Percentiles rank a stretch among this genome's conserved stretches.
phyloP scores from a whole-genome alignment of 441 rosid species.

The Melastoma candidum region DNA sequence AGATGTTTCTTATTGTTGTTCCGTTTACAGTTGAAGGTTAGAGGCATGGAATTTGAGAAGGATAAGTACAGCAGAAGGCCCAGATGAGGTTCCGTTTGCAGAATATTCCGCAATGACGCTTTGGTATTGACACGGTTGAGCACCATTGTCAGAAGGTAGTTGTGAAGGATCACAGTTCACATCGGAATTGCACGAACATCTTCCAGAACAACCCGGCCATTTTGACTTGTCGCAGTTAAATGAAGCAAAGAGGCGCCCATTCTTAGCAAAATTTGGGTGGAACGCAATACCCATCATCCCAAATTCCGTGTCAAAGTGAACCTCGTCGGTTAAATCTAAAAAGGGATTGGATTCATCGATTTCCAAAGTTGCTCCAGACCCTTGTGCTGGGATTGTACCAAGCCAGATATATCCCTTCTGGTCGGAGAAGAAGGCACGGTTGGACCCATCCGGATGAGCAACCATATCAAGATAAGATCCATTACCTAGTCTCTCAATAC shows the following conservation, averaged over 20 bases:
- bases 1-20: too few species aligned
- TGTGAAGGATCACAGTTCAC: constrained; percentile 94
- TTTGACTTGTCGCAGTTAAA: constrained; percentile 82
- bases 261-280: constrained; percentile 81
- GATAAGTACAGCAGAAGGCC: constrained; percentile 54
- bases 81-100: constrained; percentile 42
- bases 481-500: constrained; percentile 86
- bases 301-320: constrained; percentile 47
- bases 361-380: constrained; percentile 53
- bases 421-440: constrained; percentile 77
- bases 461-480: constrained; percentile 79
- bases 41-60: not conserved
- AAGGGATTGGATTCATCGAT: constrained; percentile 71
- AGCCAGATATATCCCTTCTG: constrained; percentile 73
- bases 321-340: constrained; percentile 79
- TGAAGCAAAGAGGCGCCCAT: constrained; percentile 83
- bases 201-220: constrained; percentile 76
- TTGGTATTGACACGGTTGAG: constrained; percentile 81
- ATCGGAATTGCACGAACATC: constrained; percentile 89
- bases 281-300: constrained; percentile 98
- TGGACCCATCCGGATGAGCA: constrained; percentile 93
- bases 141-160: constrained; percentile 54
- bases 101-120: constrained; percentile 77
- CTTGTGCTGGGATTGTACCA: constrained; percentile 70
- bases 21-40: too few species aligned